phyloP scores from a whole-genome alignment of 495 filamentous ascomycete genomes.

The Schizothecium vesticola region DNA sequence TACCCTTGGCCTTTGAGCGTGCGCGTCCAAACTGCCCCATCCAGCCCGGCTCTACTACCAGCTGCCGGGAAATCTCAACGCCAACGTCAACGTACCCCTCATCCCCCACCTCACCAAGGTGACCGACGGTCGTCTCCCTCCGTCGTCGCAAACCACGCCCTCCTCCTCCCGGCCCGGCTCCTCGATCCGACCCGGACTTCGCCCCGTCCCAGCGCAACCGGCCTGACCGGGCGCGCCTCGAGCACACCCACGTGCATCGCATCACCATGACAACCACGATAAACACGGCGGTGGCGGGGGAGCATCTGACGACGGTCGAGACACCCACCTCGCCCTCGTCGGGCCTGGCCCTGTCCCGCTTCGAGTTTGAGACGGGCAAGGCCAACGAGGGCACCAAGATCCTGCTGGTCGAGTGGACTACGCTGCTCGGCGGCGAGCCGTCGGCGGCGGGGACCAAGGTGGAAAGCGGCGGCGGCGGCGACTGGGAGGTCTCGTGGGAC shows the following conservation, averaged over 20 bases:
- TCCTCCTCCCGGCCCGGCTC: background rate
- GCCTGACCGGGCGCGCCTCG: background rate
- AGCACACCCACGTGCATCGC: background rate
- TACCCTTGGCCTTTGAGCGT: background rate
- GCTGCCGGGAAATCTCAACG: background rate
- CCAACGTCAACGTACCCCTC: background rate
- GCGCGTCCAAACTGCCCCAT: background rate
- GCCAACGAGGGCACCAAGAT: constrained; percentile 80
- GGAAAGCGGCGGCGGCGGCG: constrained; percentile 6
- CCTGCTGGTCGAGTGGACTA: constrained; percentile 79
- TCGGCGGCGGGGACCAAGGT: background rate
- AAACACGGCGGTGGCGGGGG: constrained; percentile 11
- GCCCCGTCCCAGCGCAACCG: background rate
- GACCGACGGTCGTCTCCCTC: background rate
- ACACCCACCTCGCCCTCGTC: constrained; percentile 40
- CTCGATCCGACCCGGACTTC: background rate
- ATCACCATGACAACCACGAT: constrained; percentile 19
- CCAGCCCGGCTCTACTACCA: background rate
- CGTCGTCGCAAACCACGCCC: background rate
- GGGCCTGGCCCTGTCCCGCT: constrained; percentile 60
- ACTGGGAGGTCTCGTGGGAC: constrained; percentile 75
- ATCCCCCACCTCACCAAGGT: background rate
- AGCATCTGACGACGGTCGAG: constrained; percentile 29
- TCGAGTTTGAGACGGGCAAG: constrained; percentile 74
- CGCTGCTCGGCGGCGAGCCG: constrained; percentile 40